Evolutionary conservation across 1,284 basidiomycete species (phyloP).

Genomic region (Pseudozyma thailandica): DNA sequence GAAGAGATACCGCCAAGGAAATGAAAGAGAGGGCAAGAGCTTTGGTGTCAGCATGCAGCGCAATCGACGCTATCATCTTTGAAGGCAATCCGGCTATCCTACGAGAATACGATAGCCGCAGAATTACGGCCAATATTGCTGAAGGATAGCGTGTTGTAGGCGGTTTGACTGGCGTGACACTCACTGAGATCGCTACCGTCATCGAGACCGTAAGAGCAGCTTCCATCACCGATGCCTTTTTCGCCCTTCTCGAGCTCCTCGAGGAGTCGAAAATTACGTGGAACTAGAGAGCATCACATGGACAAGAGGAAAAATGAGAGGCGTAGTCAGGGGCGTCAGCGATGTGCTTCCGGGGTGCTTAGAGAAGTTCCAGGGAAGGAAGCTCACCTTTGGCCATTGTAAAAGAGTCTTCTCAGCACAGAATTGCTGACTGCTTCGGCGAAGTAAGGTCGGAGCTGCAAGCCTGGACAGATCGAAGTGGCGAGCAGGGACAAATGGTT

Average conservation of each 20-base stretch:
- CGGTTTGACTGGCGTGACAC: slow-evolving; percentile 13
- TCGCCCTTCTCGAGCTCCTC: slow-evolving; percentile 98
- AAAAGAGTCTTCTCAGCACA: not conserved
- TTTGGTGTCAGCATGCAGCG: too few relatives aligned
- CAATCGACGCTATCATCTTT: too few relatives aligned
- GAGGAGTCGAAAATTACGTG: slow-evolving; percentile 88
- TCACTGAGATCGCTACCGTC: slow-evolving; percentile 65
- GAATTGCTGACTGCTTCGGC: not conserved
- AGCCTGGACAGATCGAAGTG: too few relatives aligned
- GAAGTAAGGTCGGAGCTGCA: not conserved
- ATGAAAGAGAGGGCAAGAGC: not conserved
- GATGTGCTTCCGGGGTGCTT: not conserved
- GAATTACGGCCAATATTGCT: not conserved
- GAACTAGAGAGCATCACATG: slow-evolving; percentile 74
- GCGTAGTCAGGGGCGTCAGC: not conserved
- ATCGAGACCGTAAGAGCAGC: slow-evolving; percentile 84
- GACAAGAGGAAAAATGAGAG: not conserved
- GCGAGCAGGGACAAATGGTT: too few relatives aligned
- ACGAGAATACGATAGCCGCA: not conserved
- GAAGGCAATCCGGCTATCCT: too few relatives aligned
- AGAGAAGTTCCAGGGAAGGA: not conserved
- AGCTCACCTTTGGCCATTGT: slow-evolving; percentile 38
- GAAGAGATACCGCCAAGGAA: not conserved
- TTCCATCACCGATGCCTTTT: slow-evolving; percentile 98
- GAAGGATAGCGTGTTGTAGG: not conserved